Percentiles rank a stretch among this genome's conserved stretches.
Evolutionary conservation across 768 basidiomycete species (phyloP).

Genomic region (Boletus eberwhitei): DNA sequence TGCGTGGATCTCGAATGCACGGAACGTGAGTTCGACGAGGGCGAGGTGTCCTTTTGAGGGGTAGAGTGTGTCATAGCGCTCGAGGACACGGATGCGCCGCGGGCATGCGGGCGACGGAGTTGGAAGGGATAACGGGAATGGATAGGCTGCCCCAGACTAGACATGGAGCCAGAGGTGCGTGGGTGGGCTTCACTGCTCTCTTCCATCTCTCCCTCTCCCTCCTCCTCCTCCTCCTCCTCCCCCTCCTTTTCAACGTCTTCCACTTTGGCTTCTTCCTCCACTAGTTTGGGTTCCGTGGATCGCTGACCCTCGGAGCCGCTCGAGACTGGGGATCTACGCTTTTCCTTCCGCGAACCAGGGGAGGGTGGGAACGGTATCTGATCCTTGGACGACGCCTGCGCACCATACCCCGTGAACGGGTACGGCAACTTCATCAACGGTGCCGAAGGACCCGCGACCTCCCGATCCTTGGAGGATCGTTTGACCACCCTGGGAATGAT

Average conservation of each 20-base stretch:
- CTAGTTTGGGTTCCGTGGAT: slow-evolving; percentile 28
- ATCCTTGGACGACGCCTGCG: slow-evolving; percentile 58
- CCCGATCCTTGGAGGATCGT: slow-evolving; percentile 46
- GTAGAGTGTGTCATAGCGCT: slow-evolving; percentile 40
- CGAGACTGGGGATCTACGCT: slow-evolving; percentile 27
- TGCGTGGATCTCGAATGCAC: slow-evolving; percentile 47
- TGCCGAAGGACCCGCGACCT: slow-evolving; percentile 35
- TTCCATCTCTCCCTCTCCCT: slow-evolving; percentile 33
- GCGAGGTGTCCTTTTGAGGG: slow-evolving; percentile 35
- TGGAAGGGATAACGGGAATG: slow-evolving; percentile 68
- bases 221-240: slow-evolving; percentile 27
- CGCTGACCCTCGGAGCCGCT: slow-evolving; percentile 31
- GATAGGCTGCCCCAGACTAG: slow-evolving; percentile 77
- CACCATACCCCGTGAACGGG: slow-evolving; percentile 63
- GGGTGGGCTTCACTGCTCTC: slow-evolving; percentile 53
- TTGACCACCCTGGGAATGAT: slow-evolving; percentile 48
- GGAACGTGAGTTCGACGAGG: slow-evolving; percentile 38
- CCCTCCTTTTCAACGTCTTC: slow-evolving; percentile 27
- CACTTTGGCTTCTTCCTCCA: slow-evolving; percentile 21
- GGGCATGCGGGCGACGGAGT: slow-evolving; percentile 45
- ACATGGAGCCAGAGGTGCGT: slow-evolving; percentile 78
- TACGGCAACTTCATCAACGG: slow-evolving; percentile 60
- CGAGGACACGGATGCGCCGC: slow-evolving; percentile 43
- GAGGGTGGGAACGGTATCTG: slow-evolving; percentile 78
- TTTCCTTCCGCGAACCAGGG: slow-evolving; percentile 42